A percentile compares a stretch with the other conserved stretches of the same genome.
These are phyloP conservation scores for Xylaria venustula DNA, from an alignment of 495 filamentous ascomycete species.

Conservation along the genomic window DNA sequence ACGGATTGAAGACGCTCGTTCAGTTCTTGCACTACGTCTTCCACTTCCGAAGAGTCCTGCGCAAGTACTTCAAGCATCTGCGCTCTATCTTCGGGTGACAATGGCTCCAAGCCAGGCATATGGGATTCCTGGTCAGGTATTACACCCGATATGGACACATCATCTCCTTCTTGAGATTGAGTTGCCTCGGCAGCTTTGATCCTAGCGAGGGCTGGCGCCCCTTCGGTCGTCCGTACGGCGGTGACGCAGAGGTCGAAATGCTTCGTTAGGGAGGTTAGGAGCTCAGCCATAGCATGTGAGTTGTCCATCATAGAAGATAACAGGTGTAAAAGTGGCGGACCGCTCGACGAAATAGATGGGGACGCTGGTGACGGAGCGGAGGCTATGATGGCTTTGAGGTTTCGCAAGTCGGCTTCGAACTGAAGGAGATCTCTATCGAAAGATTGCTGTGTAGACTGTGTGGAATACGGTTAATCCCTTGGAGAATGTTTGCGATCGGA, in stretches of 20 bases:
- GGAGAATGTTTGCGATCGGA: not conserved
- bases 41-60: conserved; percentile 81
- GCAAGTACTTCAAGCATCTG: conserved; percentile 83
- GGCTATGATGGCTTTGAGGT: conserved; percentile 39
- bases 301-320: conserved; percentile 72
- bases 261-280: conserved; percentile 76
- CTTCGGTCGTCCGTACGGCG: conserved; percentile 90
- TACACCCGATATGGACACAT: conserved; percentile 56
- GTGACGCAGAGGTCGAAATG: conserved; percentile 96
- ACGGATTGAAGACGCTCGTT: conserved; percentile 72
- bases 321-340: conserved; percentile 61
- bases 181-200: conserved; percentile 54
- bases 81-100: conserved; percentile 70
- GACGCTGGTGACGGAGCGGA: conserved; percentile 32
- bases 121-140: conserved; percentile 59
- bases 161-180: conserved; percentile 58
- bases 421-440: conserved; percentile 62
- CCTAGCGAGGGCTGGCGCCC: conserved; percentile 70
- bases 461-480: not conserved
- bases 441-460: conserved; percentile 56
- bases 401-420: conserved; percentile 59
- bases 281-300: conserved; percentile 78
- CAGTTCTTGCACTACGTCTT: conserved; percentile 86
- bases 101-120: conserved; percentile 61
- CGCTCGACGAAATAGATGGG: conserved; percentile 38